Evolutionary conservation across 768 basidiomycete species (phyloP).

Genomic region (Flagelloscypha sp.): DNA sequence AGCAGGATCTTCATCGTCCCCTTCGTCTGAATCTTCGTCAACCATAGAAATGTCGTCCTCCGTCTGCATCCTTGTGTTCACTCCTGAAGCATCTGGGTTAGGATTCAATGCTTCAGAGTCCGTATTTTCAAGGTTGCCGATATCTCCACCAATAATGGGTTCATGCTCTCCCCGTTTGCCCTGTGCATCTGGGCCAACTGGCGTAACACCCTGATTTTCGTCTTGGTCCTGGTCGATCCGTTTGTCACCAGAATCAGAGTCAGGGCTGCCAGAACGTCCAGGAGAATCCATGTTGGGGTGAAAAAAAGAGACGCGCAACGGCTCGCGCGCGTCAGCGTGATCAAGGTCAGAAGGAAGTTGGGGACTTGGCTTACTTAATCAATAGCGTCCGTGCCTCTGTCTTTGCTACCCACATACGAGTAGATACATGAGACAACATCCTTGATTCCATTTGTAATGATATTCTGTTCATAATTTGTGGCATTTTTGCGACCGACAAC

Average conservation of each 20-base stretch:
- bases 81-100: constrained; percentile 34
- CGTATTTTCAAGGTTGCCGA: constrained; percentile 54
- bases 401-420: no score
- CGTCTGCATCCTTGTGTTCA: constrained; percentile 60
- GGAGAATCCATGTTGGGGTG: constrained; percentile 3
- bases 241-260: constrained; percentile 5
- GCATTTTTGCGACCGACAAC: no score
- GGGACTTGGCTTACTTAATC: no score
- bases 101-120: constrained; percentile 14
- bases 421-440: no score
- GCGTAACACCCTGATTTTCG: constrained; percentile 52
- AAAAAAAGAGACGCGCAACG: no score
- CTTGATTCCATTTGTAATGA: no score
- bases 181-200: constrained; percentile 74
- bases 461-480: no score
- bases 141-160: constrained; percentile 69
- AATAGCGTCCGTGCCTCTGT: no score
- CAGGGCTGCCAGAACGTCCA: constrained; percentile 1
- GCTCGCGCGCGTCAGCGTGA: no score
- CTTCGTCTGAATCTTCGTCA: constrained; percentile 70
- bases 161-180: constrained; percentile 89
- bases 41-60: constrained; percentile 78
- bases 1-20: constrained; percentile 80
- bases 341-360: no score
- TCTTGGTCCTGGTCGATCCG: constrained; percentile 3